Conservation (phyloP, 352 stramenopile genomes). For the Phytophthora parvispora region DNA sequence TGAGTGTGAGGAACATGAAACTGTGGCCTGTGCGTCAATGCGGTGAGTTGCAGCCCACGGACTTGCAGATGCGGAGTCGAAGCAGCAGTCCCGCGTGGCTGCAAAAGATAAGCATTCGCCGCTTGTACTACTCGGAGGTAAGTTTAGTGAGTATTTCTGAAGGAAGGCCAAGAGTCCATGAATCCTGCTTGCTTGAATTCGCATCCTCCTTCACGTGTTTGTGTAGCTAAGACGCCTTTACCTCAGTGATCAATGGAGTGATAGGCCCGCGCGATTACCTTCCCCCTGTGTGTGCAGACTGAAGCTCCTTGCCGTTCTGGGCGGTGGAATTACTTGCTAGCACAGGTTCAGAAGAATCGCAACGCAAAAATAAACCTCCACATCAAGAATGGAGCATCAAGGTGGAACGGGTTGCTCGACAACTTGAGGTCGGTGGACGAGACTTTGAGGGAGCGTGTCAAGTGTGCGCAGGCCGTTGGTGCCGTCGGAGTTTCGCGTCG, state of each 20-base stretch:
- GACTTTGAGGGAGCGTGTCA: constrained; percentile 19
- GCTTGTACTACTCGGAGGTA: neutral
- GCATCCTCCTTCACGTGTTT: neutral
- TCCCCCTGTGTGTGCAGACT: constrained; percentile 1
- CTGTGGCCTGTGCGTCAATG: neutral
- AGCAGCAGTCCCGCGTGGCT: neutral
- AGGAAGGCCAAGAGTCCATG: neutral
- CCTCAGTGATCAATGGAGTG: neutral
- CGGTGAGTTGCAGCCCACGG: neutral
- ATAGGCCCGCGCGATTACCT: constrained; percentile 2
- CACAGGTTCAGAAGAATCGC: constrained; percentile 23
- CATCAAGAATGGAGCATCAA: constrained; percentile 12
- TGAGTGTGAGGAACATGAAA: neutral
- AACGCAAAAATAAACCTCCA: constrained; percentile 28
- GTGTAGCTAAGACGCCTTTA: neutral
- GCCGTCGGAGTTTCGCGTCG: neutral
- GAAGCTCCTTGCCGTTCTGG: constrained; percentile 17
- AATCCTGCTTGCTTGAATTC: neutral
- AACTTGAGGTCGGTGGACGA: constrained; percentile 9
- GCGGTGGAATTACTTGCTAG: constrained; percentile 13
- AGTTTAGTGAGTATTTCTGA: neutral
- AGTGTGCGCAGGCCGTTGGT: constrained; percentile 3
- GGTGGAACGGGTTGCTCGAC: constrained; percentile 14
- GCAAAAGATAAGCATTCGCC: neutral
- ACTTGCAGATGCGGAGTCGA: too few species aligned